These are phyloP conservation scores for Pseudogymnoascus sp. DNA, from an alignment of 2,329 filamentous ascomycete genomes.

Conservation along the genomic window DNA sequence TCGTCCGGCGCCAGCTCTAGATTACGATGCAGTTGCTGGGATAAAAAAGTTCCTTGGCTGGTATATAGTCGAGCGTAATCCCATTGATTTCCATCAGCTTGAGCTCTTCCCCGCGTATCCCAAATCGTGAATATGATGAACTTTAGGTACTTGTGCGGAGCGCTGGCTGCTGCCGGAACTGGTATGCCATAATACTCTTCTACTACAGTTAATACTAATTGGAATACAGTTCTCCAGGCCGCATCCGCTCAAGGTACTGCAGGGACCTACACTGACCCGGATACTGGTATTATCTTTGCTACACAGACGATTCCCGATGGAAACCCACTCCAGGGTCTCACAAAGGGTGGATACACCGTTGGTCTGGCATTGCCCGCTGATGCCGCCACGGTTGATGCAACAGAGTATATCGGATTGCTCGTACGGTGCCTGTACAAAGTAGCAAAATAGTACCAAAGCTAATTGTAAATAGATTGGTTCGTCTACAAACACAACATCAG, in stretches of 20 bases:
- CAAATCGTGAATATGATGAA: background rate
- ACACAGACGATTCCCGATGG: conserved; percentile 37
- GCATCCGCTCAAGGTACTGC: background rate
- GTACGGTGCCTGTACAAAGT: conserved; percentile 32
- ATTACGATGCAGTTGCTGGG: conserved; percentile 1
- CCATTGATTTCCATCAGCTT: conserved; percentile 1
- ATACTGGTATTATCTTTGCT: conserved; percentile 47
- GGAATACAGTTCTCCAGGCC: background rate
- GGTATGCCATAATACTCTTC: background rate
- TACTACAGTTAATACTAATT: background rate
- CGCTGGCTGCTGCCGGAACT: conserved; percentile 1
- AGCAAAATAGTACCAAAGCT: background rate
- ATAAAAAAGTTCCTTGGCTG: background rate
- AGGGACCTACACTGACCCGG: conserved; percentile 35
- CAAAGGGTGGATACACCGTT: conserved; percentile 41
- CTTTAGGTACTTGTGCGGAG: background rate
- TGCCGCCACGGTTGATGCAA: conserved; percentile 39
- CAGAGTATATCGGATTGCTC: conserved; percentile 53
- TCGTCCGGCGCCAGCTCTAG: background rate
- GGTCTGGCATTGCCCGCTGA: conserved; percentile 47
- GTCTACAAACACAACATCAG: conserved; percentile 30
- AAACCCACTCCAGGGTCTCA: conserved; percentile 23
- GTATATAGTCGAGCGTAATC: background rate
- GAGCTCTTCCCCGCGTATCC: background rate
- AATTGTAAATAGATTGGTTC: conserved; percentile 30